Evolutionary conservation across 2,329 filamentous ascomycete genomes (phyloP).

Genomic region (Raffaelea arxii): DNA sequence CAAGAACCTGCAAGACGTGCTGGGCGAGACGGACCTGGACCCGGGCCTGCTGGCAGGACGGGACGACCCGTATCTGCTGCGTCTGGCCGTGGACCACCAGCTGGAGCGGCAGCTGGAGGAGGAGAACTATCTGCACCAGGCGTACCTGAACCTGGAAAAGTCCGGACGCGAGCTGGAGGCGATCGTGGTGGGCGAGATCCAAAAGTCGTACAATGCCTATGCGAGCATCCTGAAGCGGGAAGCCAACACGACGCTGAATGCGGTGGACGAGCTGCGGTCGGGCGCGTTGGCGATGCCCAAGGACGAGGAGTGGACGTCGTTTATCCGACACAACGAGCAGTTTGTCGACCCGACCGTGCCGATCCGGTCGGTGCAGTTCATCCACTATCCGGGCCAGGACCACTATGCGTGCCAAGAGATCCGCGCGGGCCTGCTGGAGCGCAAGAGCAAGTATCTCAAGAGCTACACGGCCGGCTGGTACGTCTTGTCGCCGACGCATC

Average conservation of each 20-base stretch:
- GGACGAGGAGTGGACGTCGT: constrained; percentile 81
- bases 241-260: constrained; percentile 67
- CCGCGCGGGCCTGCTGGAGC: constrained; percentile 80
- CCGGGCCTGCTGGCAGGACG: constrained; percentile 67
- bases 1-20: constrained; percentile 66
- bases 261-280: constrained; percentile 70
- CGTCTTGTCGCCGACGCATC: constrained; percentile 87
- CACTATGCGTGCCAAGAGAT: constrained; percentile 77
- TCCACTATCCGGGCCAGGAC: constrained; percentile 84
- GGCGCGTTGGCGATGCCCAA: constrained; percentile 90
- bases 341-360: constrained; percentile 80
- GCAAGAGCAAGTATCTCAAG: constrained; percentile 98
- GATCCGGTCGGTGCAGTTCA: constrained; percentile 67
- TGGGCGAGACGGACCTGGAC: constrained; percentile 73
- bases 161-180: constrained; percentile 92
- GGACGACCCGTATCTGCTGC: constrained; percentile 83
- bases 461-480: constrained; percentile 94
- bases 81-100: constrained; percentile 77
- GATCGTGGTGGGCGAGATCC: constrained; percentile 94
- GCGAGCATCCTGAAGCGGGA: constrained; percentile 87
- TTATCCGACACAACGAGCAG: constrained; percentile 71
- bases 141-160: constrained; percentile 86
- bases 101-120: constrained; percentile 90
- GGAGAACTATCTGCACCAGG: constrained; percentile 94
- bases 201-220: constrained; percentile 94